These are phyloP conservation scores for Sambucus nigra DNA, from an alignment of 129 eudicot genomes.

Conservation along the genomic window DNA sequence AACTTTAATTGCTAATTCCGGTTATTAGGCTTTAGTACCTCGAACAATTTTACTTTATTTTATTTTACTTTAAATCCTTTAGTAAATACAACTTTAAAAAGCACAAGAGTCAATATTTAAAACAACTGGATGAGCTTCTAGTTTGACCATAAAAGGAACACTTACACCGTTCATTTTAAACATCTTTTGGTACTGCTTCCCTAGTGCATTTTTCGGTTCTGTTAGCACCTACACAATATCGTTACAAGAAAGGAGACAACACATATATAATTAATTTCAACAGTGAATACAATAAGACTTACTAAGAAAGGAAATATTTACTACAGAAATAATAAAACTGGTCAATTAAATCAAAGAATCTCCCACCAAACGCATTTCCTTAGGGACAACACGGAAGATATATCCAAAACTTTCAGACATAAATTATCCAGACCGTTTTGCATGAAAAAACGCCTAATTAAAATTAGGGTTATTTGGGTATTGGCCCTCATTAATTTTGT, in stretches of 20 bases:
- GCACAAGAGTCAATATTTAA: not conserved
- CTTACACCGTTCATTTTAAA: conserved; percentile 91
- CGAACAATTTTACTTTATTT: too few relatives aligned
- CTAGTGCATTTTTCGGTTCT: conserved; percentile 92
- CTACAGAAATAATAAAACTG: not conserved
- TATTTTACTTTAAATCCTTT: too few relatives aligned
- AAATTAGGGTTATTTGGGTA: too few relatives aligned
- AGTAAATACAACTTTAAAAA: too few relatives aligned
- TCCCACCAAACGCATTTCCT: too few relatives aligned
- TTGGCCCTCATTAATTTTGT: too few relatives aligned
- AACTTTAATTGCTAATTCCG: too few relatives aligned
- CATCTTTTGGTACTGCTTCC: conserved; percentile 95
- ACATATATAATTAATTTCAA: not conserved
- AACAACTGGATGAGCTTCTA: not conserved
- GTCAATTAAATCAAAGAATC: not conserved
- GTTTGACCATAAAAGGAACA: not conserved
- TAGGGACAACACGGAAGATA: too few relatives aligned
- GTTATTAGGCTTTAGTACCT: too few relatives aligned
- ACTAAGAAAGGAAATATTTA: not conserved
- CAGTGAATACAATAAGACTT: not conserved
- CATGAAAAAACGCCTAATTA: too few relatives aligned
- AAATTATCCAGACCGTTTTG: too few relatives aligned
- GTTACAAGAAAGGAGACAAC: not conserved
- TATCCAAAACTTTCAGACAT: too few relatives aligned
- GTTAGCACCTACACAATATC: conserved; percentile 63